Conservation (phyloP, 257 asterid genomes). For the Solanum pinnatisectum region DNA sequence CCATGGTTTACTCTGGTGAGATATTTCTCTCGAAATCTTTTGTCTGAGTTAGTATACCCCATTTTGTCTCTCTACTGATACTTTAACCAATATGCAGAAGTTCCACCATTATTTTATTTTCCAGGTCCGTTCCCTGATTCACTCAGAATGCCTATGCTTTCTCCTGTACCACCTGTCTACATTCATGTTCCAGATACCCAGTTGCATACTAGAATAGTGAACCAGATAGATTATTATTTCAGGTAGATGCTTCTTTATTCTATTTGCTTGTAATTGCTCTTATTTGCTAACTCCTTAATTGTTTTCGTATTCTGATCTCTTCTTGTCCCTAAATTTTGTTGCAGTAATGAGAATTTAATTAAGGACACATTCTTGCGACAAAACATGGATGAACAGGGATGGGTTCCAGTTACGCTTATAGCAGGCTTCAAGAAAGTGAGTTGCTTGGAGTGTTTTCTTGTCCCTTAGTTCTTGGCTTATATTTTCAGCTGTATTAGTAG, state of each 20-base stretch:
- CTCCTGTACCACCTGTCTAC: conserved; percentile 30
- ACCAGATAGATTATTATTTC: conserved; percentile 68
- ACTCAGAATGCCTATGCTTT: conserved; percentile 39
- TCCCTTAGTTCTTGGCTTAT: background rate
- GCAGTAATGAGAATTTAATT: conserved; percentile 66
- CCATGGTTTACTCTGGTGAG: conserved; percentile 57
- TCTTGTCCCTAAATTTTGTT: background rate
- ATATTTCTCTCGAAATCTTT: conserved; percentile 3
- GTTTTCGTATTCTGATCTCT: background rate
- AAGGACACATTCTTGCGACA: conserved; percentile 60
- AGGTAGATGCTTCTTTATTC: conserved; percentile 27
- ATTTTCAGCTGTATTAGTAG: background rate
- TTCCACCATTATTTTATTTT: conserved; percentile 34
- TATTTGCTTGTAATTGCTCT: background rate
- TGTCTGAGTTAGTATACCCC: background rate
- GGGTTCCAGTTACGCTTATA: conserved; percentile 62
- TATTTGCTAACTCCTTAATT: background rate
- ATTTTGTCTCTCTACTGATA: background rate
- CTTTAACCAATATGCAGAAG: conserved; percentile 30
- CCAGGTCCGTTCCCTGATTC: conserved; percentile 44
- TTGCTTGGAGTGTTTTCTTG: background rate
- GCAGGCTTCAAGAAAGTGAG: conserved; percentile 68
- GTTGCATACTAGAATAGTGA: conserved; percentile 38
- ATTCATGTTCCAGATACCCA: conserved; percentile 41
- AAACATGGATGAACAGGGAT: conserved; percentile 74